These are phyloP conservation scores for Phellinidium pouzarii DNA, from an alignment of 1,284 basidiomycete species.

Conservation along the genomic window DNA sequence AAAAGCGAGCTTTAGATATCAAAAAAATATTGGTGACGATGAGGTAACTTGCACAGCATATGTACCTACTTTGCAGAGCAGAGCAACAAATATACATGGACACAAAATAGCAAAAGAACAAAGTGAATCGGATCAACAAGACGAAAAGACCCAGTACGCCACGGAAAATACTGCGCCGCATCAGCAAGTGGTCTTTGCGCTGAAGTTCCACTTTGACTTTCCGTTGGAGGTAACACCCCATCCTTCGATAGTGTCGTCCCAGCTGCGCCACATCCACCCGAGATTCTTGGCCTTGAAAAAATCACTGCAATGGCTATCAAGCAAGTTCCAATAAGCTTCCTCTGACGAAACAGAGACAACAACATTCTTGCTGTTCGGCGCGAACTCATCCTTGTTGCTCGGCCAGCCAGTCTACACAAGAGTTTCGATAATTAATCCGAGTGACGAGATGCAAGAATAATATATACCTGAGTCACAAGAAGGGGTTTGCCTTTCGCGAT, in stretches of 20 bases:
- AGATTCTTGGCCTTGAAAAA: conserved; percentile 18
- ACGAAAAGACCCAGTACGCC: no score
- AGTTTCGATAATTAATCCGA: neutral
- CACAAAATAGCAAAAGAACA: no score
- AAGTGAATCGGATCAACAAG: no score
- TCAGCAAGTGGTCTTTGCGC: conserved; percentile 6
- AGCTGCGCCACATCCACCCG: conserved; percentile 19
- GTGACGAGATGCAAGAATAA: neutral
- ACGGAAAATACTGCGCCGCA: no score
- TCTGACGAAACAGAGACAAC: conserved; percentile 18
- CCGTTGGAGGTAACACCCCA: conserved; percentile 14
- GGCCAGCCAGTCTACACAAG: conserved; percentile 20
- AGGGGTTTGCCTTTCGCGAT: conserved; percentile 17
- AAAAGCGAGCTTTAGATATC: no score
- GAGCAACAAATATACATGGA: no score
- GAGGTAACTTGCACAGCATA: no score
- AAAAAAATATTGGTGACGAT: no score
- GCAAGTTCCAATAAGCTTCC: conserved; percentile 18
- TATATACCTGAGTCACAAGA: conserved; percentile 14
- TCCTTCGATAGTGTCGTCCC: conserved; percentile 11
- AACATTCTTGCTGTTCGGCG: conserved; percentile 18
- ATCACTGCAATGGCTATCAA: conserved; percentile 18
- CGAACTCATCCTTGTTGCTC: conserved; percentile 18
- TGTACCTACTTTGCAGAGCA: no score
- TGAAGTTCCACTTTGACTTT: conserved; percentile 13